phyloP scores from a whole-genome alignment of 129 eudicot species.

The Artemisia annua region DNA sequence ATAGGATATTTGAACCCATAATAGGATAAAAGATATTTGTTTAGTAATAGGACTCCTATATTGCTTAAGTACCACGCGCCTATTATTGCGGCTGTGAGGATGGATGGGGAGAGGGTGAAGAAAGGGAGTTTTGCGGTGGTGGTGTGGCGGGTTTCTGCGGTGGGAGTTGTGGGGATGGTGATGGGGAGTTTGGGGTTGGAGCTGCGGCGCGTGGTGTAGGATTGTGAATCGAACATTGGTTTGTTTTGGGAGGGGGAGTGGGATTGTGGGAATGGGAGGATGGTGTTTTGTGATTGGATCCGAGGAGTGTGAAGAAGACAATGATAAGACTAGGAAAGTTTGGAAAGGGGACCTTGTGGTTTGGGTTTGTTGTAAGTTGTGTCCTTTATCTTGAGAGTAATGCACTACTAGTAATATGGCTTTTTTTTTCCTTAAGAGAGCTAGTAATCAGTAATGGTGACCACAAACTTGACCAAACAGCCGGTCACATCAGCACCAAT shows the following conservation, averaged over 20 bases:
- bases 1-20: constrained; percentile 84
- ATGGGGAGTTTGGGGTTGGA: constrained; percentile 74
- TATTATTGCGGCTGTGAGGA: constrained; percentile 62
- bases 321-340: not conserved
- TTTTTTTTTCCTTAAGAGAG: too few species aligned
- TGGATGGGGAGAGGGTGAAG: constrained; percentile 45
- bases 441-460: too few species aligned
- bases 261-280: not conserved
- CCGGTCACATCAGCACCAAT: too few species aligned
- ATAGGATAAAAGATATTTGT: constrained; percentile 71
- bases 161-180: constrained; percentile 77
- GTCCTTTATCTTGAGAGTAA: too few species aligned
- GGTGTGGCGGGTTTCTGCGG: constrained; percentile 64
- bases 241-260: not conserved
- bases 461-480: too few species aligned
- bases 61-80: constrained; percentile 84
- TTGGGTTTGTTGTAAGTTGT: not conserved
- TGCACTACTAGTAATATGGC: too few species aligned
- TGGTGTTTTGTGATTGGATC: constrained; percentile 2
- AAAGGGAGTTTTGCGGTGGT: not conserved
- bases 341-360: not conserved
- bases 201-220: constrained; percentile 89
- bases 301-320: not conserved
- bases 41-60: constrained; percentile 83
- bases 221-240: constrained; percentile 76